Evolutionary conservation across 2,329 filamentous ascomycete species (phyloP), one percentile per base, ranked within the genome.

Genomic region (Seiridium cupressi): DNA sequence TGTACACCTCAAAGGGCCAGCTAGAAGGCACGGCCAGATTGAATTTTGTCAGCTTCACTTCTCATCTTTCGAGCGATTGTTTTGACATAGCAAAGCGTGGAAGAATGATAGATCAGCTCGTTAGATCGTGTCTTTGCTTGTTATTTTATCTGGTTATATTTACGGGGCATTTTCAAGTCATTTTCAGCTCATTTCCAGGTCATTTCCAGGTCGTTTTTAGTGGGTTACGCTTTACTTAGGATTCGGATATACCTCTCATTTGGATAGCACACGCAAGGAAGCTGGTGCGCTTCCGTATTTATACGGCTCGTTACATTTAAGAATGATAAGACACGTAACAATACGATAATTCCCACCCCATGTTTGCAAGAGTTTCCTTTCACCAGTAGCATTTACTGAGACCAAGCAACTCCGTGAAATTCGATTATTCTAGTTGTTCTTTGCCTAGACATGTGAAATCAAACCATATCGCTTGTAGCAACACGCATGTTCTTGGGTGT

Each of bases 1-100:
- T 58, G 55, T 11, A 58, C 55, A 11, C 55, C 55, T 8, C 55
- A 58, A 26, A 35, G 44, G 18, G 31, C 26, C n/a, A 18, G 42
- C 11, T 57, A 40, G 31, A 55, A 35, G 18, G 31, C 10, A 31
- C 4, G 13, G 13, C 13, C 11, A 8, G 18, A 9, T 11, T 18
- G 51, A n/a, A 35, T 53, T 53, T 55, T 26, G 18, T 26, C 10
- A 11, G 34, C 18, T 31, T 44, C 13, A 26, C 1, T 36, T 36
- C 18, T 40, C 13, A 31, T 54, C 35, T 7, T 40, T 26, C 11
- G 3, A n/a, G 36, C n/a, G 35, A n/a, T 40, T 54, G 34, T 31
- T 32, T 9, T 48, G 8, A 48, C n/a, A 31, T 31, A 31, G 38
- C 35, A 55, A 5, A 55, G 51, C 51, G 38, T 4, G 10, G n/a